These are phyloP conservation scores for Arthrinium puccinioides DNA, from an alignment of 2,329 filamentous ascomycete species.

Conservation along the genomic window DNA sequence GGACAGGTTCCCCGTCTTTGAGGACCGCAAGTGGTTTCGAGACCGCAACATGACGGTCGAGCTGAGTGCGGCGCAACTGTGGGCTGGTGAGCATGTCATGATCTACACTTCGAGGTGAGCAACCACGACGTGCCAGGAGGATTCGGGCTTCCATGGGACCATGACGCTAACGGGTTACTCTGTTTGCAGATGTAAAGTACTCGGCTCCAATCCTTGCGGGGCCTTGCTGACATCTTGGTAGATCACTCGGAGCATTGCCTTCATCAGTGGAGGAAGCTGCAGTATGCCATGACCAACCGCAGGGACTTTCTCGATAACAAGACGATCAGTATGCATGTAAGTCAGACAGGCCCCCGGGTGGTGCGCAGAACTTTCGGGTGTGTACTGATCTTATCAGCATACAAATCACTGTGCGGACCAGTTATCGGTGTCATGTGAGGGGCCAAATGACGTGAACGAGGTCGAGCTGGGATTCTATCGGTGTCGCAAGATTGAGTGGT, in stretches of 20 bases:
- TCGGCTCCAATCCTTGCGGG: neutral
- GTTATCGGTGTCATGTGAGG: slow-evolving; percentile 9
- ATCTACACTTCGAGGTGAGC: slow-evolving; percentile 9
- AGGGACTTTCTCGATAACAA: slow-evolving; percentile 12
- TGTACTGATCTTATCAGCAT: neutral
- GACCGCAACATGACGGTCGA: slow-evolving; percentile 11
- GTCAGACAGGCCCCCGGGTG: neutral
- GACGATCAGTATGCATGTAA: slow-evolving; percentile 7
- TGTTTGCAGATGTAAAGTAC: too few species aligned
- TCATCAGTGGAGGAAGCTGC: slow-evolving; percentile 13
- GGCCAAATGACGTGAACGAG: slow-evolving; percentile 5
- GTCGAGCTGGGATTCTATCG: slow-evolving; percentile 11
- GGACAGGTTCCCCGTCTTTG: slow-evolving; percentile 10
- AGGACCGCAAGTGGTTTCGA: slow-evolving; percentile 10
- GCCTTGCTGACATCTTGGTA: too few species aligned
- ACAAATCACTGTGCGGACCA: slow-evolving; percentile 7
- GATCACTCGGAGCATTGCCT: slow-evolving; percentile 13
- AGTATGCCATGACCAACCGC: slow-evolving; percentile 10
- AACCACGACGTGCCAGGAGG: too few species aligned
- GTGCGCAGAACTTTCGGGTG: neutral
- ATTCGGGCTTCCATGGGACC: too few species aligned
- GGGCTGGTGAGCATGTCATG: slow-evolving; percentile 9
- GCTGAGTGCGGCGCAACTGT: slow-evolving; percentile 7
- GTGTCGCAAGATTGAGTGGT: slow-evolving; percentile 12
- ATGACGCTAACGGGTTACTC: too few species aligned